Base-by-base conservation (phyloP, 2,329 filamentous ascomycete genomes). In the Chaetomium olivaceum region DNA sequence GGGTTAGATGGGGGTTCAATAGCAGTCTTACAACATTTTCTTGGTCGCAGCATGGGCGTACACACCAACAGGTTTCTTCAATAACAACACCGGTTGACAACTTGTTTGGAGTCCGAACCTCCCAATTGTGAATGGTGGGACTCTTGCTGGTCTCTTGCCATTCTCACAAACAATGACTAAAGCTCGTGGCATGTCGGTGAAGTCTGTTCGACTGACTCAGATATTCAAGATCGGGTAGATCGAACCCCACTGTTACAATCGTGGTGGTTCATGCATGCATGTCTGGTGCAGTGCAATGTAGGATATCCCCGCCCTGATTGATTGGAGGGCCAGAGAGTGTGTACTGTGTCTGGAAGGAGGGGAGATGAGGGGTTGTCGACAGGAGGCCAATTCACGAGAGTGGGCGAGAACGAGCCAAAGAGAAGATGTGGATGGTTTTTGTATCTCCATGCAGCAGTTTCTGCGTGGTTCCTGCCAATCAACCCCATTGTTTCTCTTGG, bases 211-310 rank as follows among this genome's bases (percentile, higher is more conserved):
- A 48, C 57, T 21, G 19, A 19, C 16, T 50, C 25, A 31, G 25
- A 12, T 14, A 19, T 50, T 31, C 14, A 21, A 50, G 6, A 11
- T 25, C 33, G n/a, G 19, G 27, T 4, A 9, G 19, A 27, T 59
- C 54, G 48, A 61, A 23, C 58, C 58, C 16, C 31, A 39, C 33
- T 3, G 58, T 52, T 61, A 48, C 46, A 51, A 48, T 33, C 36
- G 29, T n/a, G 23, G 16, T 31, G 12, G 46, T n/a, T 51, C 58
- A 60, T 51, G 58, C 58, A 60, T 51, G 58, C 58, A 60, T 61
- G 58, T 8, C 21, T 12, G 27, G 43, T 21, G 21, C 58, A 61
- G 19, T 54, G 21, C 31, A 11, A 46, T 16, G n/a, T 39, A 14
- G 12, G 14, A n/a, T 7, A 23, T 36, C 7, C 5, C 46, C 19